A percentile compares a stretch with the other conserved stretches of the same genome.
phyloP scores from a whole-genome alignment of 306 rosid genomes.

The Mucuna pruriens region DNA sequence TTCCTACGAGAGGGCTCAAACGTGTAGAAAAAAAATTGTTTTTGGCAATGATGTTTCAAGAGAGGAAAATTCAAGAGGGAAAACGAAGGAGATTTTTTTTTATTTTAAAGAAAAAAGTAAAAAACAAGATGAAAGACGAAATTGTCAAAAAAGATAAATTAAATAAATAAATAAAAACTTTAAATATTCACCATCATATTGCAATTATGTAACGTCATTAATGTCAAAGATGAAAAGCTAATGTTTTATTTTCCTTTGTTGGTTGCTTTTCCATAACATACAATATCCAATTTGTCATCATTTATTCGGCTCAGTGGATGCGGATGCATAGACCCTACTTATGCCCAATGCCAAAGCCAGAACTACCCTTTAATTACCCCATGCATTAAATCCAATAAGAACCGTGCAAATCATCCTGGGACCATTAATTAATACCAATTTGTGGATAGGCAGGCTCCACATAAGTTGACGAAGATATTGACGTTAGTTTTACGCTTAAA shows the following conservation, averaged over 20 bases:
- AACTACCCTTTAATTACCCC: not conserved
- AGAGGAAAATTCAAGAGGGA: no score
- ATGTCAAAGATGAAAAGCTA: not conserved
- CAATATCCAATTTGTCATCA: slow-evolving; percentile 28
- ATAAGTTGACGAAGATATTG: not conserved
- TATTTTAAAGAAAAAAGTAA: no score
- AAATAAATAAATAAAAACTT: no score
- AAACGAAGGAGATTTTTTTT: no score
- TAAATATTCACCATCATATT: not conserved
- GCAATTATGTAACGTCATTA: not conserved
- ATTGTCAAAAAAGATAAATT: not conserved
- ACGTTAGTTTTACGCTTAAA: slow-evolving; percentile 37
- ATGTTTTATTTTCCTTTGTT: not conserved
- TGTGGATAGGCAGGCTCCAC: slow-evolving; percentile 35
- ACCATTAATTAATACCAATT: slow-evolving; percentile 26
- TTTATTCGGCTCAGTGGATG: slow-evolving; percentile 1
- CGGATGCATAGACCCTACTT: slow-evolving; percentile 32
- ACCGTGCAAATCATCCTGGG: slow-evolving; percentile 15
- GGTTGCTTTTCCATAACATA: slow-evolving; percentile 21
- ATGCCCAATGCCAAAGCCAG: not conserved
- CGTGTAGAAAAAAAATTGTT: no score
- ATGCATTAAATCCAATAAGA: slow-evolving; percentile 12
- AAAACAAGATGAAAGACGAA: not conserved
- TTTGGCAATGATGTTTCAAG: no score
- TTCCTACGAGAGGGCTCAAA: no score